Evolutionary conservation across 805 yeast species (phyloP).

Genomic region (Kodamaea laetipori): DNA sequence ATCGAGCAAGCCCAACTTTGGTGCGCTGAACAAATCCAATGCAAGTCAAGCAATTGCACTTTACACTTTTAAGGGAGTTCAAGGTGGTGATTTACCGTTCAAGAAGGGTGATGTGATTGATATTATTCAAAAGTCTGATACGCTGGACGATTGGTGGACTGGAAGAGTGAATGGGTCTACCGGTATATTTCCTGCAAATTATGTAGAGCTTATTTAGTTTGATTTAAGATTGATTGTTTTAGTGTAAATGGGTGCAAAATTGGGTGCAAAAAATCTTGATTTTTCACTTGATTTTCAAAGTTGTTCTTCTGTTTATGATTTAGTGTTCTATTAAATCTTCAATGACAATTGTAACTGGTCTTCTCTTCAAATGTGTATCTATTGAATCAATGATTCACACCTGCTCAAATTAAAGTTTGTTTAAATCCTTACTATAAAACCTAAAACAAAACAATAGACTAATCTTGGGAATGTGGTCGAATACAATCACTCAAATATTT

Average conservation of each 20-base stretch:
- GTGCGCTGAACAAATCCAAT: constrained; percentile 36
- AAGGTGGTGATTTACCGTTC: constrained; percentile 89
- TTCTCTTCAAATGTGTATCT: no score
- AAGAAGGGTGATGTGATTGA: constrained; percentile 92
- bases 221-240: neutral
- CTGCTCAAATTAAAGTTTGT: no score
- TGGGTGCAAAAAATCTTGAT: no score
- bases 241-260: neutral
- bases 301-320: no score
- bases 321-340: no score
- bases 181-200: constrained; percentile 97
- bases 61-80: constrained; percentile 87
- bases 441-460: no score
- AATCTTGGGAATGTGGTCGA: no score
- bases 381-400: no score
- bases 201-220: constrained; percentile 71
- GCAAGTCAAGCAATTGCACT: constrained; percentile 87
- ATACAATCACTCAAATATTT: no score
- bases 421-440: no score
- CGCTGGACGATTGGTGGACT: constrained; percentile 98
- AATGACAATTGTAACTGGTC: no score
- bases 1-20: constrained; percentile 43
- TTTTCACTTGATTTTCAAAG: no score
- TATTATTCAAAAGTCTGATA: constrained; percentile 80
- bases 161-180: constrained; percentile 81